Evolutionary conservation across 2,329 filamentous ascomycete species (phyloP).

Genomic region (Paracamarosporium sp.): DNA sequence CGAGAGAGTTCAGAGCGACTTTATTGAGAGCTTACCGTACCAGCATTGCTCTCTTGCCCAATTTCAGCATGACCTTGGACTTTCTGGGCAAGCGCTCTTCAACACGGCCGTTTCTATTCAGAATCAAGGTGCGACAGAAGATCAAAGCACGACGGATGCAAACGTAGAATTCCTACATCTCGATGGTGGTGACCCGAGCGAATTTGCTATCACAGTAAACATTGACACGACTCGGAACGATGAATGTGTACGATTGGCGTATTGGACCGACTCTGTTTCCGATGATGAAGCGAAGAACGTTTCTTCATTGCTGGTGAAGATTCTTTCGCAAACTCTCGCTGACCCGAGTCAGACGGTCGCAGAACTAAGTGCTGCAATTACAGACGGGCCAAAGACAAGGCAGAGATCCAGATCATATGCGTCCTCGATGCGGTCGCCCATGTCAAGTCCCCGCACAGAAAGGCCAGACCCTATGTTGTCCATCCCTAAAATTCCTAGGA

Average conservation of each 20-base stretch:
- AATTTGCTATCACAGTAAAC: conserved; percentile 42
- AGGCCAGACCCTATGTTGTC: conserved; percentile 19
- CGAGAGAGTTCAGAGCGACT: conserved; percentile 37
- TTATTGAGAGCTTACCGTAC: conserved; percentile 39
- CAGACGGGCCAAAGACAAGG: conserved; percentile 17
- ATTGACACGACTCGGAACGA: conserved; percentile 40
- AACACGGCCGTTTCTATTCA: conserved; percentile 54
- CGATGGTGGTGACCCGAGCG: conserved; percentile 39
- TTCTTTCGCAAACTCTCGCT: conserved; percentile 27
- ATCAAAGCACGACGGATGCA: not conserved
- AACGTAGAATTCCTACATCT: conserved; percentile 36
- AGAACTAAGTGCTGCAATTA: conserved; percentile 29
- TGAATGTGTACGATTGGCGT: conserved; percentile 36
- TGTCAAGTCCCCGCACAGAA: conserved; percentile 23
- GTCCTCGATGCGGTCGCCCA: conserved; percentile 12
- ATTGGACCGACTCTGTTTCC: conserved; percentile 40
- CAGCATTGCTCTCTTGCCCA: conserved; percentile 50
- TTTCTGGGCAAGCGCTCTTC: conserved; percentile 49
- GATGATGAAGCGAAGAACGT: conserved; percentile 36
- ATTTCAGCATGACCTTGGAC: conserved; percentile 53
- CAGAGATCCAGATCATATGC: conserved; percentile 2
- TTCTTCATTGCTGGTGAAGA: conserved; percentile 31
- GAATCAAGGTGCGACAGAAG: conserved; percentile 26
- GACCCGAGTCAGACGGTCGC: conserved; percentile 32
- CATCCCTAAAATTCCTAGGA: conserved; percentile 8